Evolutionary conservation across 108 stramenopile genomes (phyloP).

Genomic region (Licmophora abbreviata): DNA sequence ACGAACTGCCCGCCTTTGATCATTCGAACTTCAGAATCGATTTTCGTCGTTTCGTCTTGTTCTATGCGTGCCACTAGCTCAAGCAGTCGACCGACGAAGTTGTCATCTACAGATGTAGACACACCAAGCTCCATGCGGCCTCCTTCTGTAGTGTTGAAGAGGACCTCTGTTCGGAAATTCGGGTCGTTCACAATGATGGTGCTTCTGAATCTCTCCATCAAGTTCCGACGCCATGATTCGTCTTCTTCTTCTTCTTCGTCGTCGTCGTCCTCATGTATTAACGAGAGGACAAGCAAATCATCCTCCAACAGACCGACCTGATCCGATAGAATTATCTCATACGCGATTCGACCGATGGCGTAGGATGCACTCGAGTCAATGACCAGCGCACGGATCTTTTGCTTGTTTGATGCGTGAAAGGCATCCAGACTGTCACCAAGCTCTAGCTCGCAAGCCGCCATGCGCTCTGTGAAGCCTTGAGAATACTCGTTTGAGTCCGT

Average conservation of each 20-base stretch:
- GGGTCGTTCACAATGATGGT: conserved; percentile 15
- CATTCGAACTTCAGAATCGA: conserved; percentile 16
- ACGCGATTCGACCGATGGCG: conserved; percentile 15
- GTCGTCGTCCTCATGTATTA: no score
- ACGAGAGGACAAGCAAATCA: conserved; percentile 3
- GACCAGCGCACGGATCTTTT: conserved; percentile 17
- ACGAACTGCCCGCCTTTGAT: conserved; percentile 12
- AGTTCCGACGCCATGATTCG: conserved; percentile 14
- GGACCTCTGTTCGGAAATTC: conserved; percentile 10
- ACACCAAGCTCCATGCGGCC: conserved; percentile 15
- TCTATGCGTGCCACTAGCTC: conserved; percentile 11
- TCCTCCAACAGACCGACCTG: background rate
- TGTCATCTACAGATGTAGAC: conserved; percentile 11
- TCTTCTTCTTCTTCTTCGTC: background rate
- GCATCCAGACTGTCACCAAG: no score
- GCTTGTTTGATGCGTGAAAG: background rate
- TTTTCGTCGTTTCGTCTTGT: no score
- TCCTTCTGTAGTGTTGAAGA: conserved; percentile 19
- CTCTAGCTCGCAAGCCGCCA: conserved; percentile 37
- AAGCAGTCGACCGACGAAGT: conserved; percentile 12
- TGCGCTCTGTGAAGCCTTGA: conserved; percentile 3
- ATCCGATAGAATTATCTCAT: conserved; percentile 9
- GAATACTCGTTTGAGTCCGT: conserved; percentile 5
- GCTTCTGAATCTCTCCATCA: conserved; percentile 24
- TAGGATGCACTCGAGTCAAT: conserved; percentile 20